Conservation (phyloP, 2,329 filamentous ascomycete species). For the Aspergillus pseudonomiae region DNA sequence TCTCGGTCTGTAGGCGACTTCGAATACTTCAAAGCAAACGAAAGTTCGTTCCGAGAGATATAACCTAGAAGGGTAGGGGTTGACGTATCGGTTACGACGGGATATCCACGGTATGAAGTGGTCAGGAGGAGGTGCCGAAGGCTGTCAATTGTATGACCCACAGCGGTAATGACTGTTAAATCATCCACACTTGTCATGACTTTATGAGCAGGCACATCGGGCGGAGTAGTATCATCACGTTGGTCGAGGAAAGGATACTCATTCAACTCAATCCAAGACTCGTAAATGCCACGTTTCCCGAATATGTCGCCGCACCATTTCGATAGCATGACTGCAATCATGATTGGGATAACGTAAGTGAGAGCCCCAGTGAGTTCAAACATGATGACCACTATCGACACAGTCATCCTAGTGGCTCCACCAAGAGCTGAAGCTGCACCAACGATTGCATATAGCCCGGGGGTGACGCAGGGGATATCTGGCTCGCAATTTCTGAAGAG, state of each 20-base stretch:
- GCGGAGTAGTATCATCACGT: conserved; percentile 74
- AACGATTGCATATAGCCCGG: conserved; percentile 94
- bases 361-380: conserved; percentile 96
- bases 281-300: conserved; percentile 90
- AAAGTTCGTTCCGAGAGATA: conserved; percentile 87
- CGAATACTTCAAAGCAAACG: conserved; percentile 73
- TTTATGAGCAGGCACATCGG: conserved; percentile 81
- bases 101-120: conserved; percentile 86
- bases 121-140: conserved; percentile 71
- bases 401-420: conserved; percentile 93
- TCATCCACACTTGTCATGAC: conserved; percentile 95
- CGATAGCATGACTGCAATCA: conserved; percentile 97
- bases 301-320: conserved; percentile 99
- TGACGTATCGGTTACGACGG: conserved; percentile 77
- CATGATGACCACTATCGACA: conserved; percentile 99
- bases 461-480: conserved; percentile 84
- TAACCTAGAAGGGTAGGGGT: conserved; percentile 85
- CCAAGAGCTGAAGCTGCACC: conserved; percentile 93
- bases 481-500: conserved; percentile 80
- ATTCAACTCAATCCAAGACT: conserved; percentile 95
- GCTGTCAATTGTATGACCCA: conserved; percentile 80
- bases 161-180: conserved; percentile 81
- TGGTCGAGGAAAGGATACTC: conserved; percentile 96
- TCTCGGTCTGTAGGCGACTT: conserved; percentile 48
- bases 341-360: conserved; percentile 95